Evolutionary conservation across 2,329 filamentous ascomycete genomes (phyloP), one percentile per base, ranked within the genome.

Genomic region (Monosporascus sp.): DNA sequence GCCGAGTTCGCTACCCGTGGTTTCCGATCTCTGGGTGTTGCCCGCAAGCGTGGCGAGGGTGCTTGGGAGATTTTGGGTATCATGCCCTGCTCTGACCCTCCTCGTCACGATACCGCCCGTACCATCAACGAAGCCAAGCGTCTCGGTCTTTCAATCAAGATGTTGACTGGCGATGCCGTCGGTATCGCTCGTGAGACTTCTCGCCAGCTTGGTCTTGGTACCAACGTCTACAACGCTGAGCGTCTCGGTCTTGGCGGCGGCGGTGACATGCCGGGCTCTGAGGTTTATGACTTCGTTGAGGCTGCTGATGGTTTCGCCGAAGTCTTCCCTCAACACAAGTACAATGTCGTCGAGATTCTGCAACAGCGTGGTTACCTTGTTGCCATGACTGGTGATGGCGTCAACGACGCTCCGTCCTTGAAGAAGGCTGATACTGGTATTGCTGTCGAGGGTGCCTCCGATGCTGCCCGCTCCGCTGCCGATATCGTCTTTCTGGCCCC

Each of bases 361-460:
- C 90, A 96, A 76, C 88, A 93, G 77, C 89, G 90, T 83, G 90
- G 90, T 61, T 92, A 95, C 75, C 83, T 96, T 41, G 90, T 95
- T 75, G 91, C 90, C 70, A 96, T 96, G 91, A 96, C 90, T 74
- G 90, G 90, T 80, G 91, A 96, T 64, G 90, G 90, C 82, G 90
- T 96, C 76, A 96, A 96, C 75, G 90, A 96, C 73, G 90, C 90
- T 60, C 89, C 90, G 59, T 95, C 90, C 31, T 79, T 96, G 68
- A 95, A 96, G 79, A 95, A 92, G 79, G 90, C 90, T n/a, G 90
- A 96, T 75, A 95, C 90, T 65, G 91, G 91, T 80, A 96, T 96
- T 76, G 91, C 91, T 59, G 90, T 96, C 65, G 89, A 96, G 77
- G 90, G 90, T 77, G 85, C 91, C 57, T 94, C 90, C 27, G 91